Evolutionary conservation across 208 protist genomes (phyloP).

Genomic region (Acanthamoeba castellanii): DNA sequence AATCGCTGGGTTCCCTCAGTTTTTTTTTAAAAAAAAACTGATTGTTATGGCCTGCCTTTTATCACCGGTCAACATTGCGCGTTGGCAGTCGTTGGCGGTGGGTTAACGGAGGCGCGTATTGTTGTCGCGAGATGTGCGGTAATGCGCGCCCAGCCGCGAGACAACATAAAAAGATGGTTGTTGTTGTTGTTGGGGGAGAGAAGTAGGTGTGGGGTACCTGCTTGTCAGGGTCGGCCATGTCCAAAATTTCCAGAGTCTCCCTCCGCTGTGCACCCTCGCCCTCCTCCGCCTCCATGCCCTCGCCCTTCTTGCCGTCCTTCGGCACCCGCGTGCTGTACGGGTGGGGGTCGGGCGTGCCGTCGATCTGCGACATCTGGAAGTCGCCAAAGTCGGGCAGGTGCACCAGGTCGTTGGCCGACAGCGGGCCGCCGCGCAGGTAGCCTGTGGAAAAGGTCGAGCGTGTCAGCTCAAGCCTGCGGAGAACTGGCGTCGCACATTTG

Average conservation of each 20-base stretch:
- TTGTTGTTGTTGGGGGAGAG: background rate
- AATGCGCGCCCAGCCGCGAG: background rate
- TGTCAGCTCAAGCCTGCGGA: background rate
- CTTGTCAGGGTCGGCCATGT: constrained; percentile 69
- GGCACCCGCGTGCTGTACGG: constrained; percentile 42
- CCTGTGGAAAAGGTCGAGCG: background rate
- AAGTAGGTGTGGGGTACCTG: constrained; percentile 41
- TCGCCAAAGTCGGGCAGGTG: constrained; percentile 77
- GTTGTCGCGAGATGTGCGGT: background rate
- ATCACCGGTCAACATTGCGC: constrained; percentile 31
- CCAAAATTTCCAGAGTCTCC: constrained; percentile 60
- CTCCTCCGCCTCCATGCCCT: constrained; percentile 66
- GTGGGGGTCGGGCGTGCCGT: constrained; percentile 59
- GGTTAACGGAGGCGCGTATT: background rate
- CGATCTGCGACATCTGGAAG: constrained; percentile 74
- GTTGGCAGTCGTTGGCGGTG: constrained; percentile 9
- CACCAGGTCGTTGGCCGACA: constrained; percentile 75
- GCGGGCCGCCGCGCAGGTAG: constrained; percentile 67
- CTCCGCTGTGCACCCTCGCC: background rate
- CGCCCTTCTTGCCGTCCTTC: constrained; percentile 46
- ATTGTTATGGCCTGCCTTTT: constrained; percentile 39
- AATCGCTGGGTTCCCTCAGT: constrained; percentile 43
- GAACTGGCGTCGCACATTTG: background rate
- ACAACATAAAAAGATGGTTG: background rate
- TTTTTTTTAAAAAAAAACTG: too few relatives aligned